phyloP scores from a whole-genome alignment of 78 protist genomes.

The Dictyostelium capitatum region DNA sequence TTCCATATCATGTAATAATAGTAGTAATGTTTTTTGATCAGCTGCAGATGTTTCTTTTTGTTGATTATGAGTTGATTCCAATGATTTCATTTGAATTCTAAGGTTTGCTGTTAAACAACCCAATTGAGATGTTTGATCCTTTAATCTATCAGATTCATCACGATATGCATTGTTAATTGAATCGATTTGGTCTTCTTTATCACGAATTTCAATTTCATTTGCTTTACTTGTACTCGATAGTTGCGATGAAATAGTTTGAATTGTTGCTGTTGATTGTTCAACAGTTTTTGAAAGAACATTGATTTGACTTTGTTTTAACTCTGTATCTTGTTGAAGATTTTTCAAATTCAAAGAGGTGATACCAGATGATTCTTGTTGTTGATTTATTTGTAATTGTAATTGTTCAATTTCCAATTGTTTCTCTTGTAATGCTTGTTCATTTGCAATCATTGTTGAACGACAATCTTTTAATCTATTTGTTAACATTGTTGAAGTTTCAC shows the following conservation, averaged over 20 bases:
- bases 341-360: not conserved
- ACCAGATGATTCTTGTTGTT: not conserved
- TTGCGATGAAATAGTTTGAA: conserved; percentile 30
- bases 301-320: conserved; percentile 39
- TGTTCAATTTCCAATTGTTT: conserved; percentile 11
- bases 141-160: conserved; percentile 41
- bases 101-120: not conserved
- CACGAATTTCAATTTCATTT: not conserved
- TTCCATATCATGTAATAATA: conserved; percentile 44
- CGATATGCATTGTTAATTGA: conserved; percentile 29
- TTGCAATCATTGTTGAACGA: not conserved
- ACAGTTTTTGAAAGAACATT: conserved; percentile 36
- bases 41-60: conserved; percentile 40
- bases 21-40: conserved; percentile 40
- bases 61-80: conserved; percentile 20
- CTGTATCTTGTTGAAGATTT: not conserved
- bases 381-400: not conserved
- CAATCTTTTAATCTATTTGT: conserved; percentile 6
- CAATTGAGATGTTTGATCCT: conserved; percentile 66
- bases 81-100: conserved; percentile 57
- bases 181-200: conserved; percentile 20
- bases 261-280: conserved; percentile 17
- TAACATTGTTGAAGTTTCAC: conserved; percentile 3
- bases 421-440: not conserved
- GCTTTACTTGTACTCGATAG: not conserved